Conservation (phyloP, 2,329 filamentous ascomycete species). For the Pseudogymnoascus sp. region DNA sequence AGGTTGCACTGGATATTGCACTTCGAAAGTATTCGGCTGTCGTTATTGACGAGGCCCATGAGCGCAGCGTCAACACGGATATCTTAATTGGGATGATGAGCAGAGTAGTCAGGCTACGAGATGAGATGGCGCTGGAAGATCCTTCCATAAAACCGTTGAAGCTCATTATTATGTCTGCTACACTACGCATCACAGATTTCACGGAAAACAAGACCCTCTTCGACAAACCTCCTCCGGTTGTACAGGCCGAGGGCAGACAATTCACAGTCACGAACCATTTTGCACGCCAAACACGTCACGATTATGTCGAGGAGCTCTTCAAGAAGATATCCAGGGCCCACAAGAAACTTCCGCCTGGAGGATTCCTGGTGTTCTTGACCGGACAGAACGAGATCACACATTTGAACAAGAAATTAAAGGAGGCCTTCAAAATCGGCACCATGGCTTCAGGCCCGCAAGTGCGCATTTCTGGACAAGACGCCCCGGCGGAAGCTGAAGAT, state of each 20-base stretch:
- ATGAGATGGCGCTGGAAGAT: constrained; percentile 65
- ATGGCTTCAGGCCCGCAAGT: constrained; percentile 54
- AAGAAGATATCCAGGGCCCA: constrained; percentile 82
- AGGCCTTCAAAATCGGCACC: constrained; percentile 43
- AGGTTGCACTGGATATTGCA: constrained; percentile 82
- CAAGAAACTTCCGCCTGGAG: constrained; percentile 78
- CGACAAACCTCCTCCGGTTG: constrained; percentile 65
- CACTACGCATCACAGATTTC: constrained; percentile 82
- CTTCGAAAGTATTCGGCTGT: constrained; percentile 87
- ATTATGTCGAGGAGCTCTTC: constrained; percentile 88
- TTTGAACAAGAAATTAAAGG: constrained; percentile 70
- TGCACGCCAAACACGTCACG: constrained; percentile 67
- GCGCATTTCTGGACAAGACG: constrained; percentile 66
- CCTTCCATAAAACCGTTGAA: constrained; percentile 70
- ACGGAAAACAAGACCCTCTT: constrained; percentile 79
- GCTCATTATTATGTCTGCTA: constrained; percentile 96
- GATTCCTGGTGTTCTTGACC: constrained; percentile 89
- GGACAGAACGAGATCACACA: constrained; percentile 85
- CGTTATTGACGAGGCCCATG: constrained; percentile 93
- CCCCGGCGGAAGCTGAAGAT: constrained; percentile 76
- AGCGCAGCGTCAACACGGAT: constrained; percentile 94
- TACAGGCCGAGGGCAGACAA: constrained; percentile 87
- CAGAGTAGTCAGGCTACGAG: constrained; percentile 76
- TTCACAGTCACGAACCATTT: constrained; percentile 89
- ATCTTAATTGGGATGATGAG: constrained; percentile 97